phyloP scores from a whole-genome alignment of 352 stramenopile genomes.

The Blastocystis hominis region DNA sequence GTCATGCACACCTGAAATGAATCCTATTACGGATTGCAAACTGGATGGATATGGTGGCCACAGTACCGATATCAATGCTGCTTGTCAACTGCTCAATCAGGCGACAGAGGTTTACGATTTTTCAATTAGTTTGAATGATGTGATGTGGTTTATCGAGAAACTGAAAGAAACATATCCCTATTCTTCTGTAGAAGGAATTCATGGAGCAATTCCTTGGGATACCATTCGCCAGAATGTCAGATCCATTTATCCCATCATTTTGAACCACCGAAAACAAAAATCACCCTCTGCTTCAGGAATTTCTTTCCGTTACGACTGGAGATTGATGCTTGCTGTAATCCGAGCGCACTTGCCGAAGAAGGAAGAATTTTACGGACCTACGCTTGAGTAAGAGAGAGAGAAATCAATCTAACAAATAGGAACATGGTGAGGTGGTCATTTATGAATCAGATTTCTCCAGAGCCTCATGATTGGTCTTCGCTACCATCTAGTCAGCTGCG shows the following conservation, averaged over 20 bases:
- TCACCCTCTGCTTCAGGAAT: neutral
- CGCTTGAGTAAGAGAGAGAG: neutral
- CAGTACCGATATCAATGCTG: slow-evolving; percentile 44
- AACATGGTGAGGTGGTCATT: slow-evolving; percentile 45
- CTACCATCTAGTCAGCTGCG: neutral
- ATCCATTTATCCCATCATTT: neutral
- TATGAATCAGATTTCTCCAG: slow-evolving; percentile 32
- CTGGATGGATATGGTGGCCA: slow-evolving; percentile 52
- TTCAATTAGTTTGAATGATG: neutral
- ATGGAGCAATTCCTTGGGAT: slow-evolving; percentile 14
- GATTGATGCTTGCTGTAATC: slow-evolving; percentile 28
- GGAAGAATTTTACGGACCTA: slow-evolving; percentile 39
- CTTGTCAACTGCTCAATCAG: neutral
- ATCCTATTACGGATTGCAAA: slow-evolving; percentile 44
- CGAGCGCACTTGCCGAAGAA: slow-evolving; percentile 45
- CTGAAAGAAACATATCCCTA: slow-evolving; percentile 37
- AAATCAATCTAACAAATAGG: neutral
- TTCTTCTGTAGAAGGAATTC: neutral
- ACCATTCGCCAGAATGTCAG: neutral
- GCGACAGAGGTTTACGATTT: slow-evolving; percentile 37
- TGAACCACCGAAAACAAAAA: slow-evolving; percentile 13
- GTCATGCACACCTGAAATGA: slow-evolving; percentile 15
- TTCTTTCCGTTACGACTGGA: slow-evolving; percentile 53
- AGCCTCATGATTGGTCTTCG: slow-evolving; percentile 1
- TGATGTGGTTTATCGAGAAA: slow-evolving; percentile 14